These are phyloP conservation scores for Xylariales sp. DNA, from an alignment of 2,329 filamentous ascomycete species.

Conservation along the genomic window DNA sequence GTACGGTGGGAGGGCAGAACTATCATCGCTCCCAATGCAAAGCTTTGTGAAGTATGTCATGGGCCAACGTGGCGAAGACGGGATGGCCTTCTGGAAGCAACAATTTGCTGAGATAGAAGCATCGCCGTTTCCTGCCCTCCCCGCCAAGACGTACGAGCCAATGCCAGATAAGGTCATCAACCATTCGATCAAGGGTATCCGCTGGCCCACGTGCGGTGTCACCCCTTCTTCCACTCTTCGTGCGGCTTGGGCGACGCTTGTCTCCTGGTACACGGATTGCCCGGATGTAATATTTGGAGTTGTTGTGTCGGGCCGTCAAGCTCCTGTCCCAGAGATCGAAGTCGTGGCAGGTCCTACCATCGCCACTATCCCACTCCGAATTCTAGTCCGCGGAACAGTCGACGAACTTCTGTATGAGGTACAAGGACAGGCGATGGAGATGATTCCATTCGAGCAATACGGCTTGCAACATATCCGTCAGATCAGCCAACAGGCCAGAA, in stretches of 20 bases:
- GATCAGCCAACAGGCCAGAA: no score
- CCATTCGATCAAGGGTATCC: background rate
- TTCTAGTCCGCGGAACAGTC: no score
- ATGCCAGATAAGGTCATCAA: background rate
- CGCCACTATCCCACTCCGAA: background rate
- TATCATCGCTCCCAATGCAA: background rate
- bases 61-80: background rate
- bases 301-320: background rate
- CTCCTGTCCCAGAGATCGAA: background rate
- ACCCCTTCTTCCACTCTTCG: background rate
- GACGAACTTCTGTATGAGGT: no score
- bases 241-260: background rate
- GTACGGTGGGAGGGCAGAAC: slow-evolving; percentile 5
- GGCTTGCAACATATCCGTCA: no score
- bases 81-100: background rate
- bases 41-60: background rate
- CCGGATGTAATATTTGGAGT: background rate
- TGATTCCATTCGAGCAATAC: no score
- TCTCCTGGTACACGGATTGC: background rate
- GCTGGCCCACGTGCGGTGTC: background rate
- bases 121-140: background rate
- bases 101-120: background rate
- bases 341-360: background rate
- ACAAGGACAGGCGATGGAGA: no score
- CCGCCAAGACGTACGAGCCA: background rate